phyloP scores from a whole-genome alignment of 306 rosid genomes.

The Quillaja saponaria region DNA sequence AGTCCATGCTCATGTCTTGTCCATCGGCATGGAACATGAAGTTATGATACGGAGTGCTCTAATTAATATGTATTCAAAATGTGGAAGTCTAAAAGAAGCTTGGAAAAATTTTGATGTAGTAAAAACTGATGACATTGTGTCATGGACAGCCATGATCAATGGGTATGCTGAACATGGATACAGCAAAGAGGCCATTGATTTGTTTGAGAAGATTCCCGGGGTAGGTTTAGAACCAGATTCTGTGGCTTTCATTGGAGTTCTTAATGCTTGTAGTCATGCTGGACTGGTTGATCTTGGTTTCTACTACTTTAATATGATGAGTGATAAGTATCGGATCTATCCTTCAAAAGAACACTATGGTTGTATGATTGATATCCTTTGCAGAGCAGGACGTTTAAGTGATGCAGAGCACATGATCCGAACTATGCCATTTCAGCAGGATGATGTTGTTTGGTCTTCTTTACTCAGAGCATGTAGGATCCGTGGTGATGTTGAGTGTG shows the following conservation, averaged over 20 bases:
- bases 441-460: slow-evolving; percentile 85
- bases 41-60: slow-evolving; percentile 65
- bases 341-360: slow-evolving; percentile 81
- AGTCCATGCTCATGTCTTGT: slow-evolving; percentile 66
- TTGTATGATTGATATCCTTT: slow-evolving; percentile 76
- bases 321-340: slow-evolving; percentile 40
- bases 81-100: slow-evolving; percentile 71
- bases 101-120: slow-evolving; percentile 45
- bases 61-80: slow-evolving; percentile 70
- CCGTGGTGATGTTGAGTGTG: slow-evolving; percentile 62
- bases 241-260: slow-evolving; percentile 72
- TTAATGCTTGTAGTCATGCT: slow-evolving; percentile 76
- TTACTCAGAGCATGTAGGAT: slow-evolving; percentile 73
- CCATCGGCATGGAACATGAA: slow-evolving; percentile 56
- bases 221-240: slow-evolving; percentile 64
- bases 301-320: slow-evolving; percentile 57
- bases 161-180: slow-evolving; percentile 76
- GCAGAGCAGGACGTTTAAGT: slow-evolving; percentile 72
- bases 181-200: slow-evolving; percentile 65
- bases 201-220: slow-evolving; percentile 56
- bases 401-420: slow-evolving; percentile 67
- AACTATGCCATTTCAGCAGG: slow-evolving; percentile 54
- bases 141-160: slow-evolving; percentile 83
- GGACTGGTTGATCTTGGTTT: slow-evolving; percentile 80
- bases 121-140: slow-evolving; percentile 46